phyloP scores from a whole-genome alignment of 2,329 filamentous ascomycete genomes.

The Sporothrix mexicana region DNA sequence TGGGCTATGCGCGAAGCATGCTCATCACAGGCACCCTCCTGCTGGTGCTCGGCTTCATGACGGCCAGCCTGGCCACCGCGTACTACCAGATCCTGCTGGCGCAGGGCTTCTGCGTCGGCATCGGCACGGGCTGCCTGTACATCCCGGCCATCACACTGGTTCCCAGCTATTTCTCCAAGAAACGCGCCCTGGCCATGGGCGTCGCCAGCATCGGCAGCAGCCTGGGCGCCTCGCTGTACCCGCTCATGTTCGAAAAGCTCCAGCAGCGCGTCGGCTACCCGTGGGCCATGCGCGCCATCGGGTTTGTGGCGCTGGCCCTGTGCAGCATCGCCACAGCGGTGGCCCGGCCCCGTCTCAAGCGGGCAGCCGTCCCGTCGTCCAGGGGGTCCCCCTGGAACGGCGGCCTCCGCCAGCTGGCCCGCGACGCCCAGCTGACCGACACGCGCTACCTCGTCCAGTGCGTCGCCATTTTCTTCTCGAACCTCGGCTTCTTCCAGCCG shows the following conservation, averaged over 20 bases:
- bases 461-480: constrained; percentile 32
- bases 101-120: constrained; percentile 62
- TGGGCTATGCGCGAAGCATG: constrained; percentile 48
- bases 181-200: constrained; percentile 65
- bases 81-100: constrained; percentile 58
- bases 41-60: constrained; percentile 54
- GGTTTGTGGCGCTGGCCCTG: constrained; percentile 31
- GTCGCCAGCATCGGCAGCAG: constrained; percentile 65
- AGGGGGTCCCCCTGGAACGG: neutral
- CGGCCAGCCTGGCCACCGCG: constrained; percentile 50
- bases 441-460: constrained; percentile 33
- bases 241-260: constrained; percentile 30
- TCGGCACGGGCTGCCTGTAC: constrained; percentile 62
- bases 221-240: constrained; percentile 53
- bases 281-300: constrained; percentile 34
- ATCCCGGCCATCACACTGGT: constrained; percentile 60
- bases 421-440: constrained; percentile 17
- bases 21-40: constrained; percentile 49
- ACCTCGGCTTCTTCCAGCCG: constrained; percentile 35
- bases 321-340: constrained; percentile 7
- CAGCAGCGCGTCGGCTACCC: constrained; percentile 30
- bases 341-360: neutral
- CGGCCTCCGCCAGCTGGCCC: constrained; percentile 20
- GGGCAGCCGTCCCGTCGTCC: neutral
- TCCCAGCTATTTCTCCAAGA: constrained; percentile 65